Percentiles rank a stretch among this genome's conserved stretches.
phyloP scores from a whole-genome alignment of 2,329 filamentous ascomycete species.

The Alternaria brassicicola region DNA sequence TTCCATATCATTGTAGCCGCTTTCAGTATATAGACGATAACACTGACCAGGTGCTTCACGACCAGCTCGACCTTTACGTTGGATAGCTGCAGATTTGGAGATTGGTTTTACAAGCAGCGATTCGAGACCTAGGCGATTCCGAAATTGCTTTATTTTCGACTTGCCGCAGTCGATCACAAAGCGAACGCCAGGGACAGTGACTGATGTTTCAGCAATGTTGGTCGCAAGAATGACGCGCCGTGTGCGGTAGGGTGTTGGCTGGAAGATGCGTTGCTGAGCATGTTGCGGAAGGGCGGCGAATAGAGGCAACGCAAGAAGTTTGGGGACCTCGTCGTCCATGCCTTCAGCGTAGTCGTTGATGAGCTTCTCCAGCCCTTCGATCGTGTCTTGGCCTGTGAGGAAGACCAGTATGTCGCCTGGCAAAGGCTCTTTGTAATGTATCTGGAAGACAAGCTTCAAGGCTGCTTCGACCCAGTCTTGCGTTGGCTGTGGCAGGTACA shows the following conservation, averaged over 20 bases:
- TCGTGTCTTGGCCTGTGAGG: conserved; percentile 89
- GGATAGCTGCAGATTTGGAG: conserved; percentile 90
- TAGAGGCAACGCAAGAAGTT: conserved; percentile 73
- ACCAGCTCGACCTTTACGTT: conserved; percentile 88
- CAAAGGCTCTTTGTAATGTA: conserved; percentile 86
- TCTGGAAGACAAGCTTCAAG: conserved; percentile 80
- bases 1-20: conserved; percentile 71
- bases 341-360: conserved; percentile 79
- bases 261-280: conserved; percentile 85
- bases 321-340: conserved; percentile 76
- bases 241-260: conserved; percentile 73
- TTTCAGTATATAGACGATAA: conserved; percentile 85
- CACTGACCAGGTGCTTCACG: conserved; percentile 91
- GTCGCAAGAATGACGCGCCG: conserved; percentile 91
- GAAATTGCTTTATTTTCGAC: conserved; percentile 91
- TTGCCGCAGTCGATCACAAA: conserved; percentile 94
- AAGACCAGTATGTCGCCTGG: conserved; percentile 95
- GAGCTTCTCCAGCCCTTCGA: conserved; percentile 79
- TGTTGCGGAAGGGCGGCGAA: conserved; percentile 89
- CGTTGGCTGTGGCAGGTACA: conserved; percentile 75
- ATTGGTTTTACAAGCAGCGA: conserved; percentile 89
- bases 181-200: conserved; percentile 90
- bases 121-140: conserved; percentile 82
- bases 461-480: conserved; percentile 83
- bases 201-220: conserved; percentile 98